These are phyloP conservation scores for Dalbergia oliveri DNA, from an alignment of 306 rosid genomes.

Conservation along the genomic window DNA sequence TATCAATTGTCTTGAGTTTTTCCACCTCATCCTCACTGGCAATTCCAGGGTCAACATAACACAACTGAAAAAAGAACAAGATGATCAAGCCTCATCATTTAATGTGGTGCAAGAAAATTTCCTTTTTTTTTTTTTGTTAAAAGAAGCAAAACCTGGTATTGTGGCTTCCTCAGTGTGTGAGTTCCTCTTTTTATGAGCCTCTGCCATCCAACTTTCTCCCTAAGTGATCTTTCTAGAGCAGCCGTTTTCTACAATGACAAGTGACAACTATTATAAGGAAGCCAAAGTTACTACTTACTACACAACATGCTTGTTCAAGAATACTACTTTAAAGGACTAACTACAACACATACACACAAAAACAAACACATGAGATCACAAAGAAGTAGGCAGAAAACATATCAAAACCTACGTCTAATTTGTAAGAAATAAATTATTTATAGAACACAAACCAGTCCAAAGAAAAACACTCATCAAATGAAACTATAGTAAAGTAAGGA, in stretches of 20 bases:
- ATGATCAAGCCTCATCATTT: constrained; percentile 43
- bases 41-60: constrained; percentile 86
- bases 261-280: constrained; percentile 42
- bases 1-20: constrained; percentile 76
- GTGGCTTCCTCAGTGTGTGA: constrained; percentile 79
- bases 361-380: neutral
- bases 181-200: constrained; percentile 78
- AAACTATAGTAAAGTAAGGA: constrained; percentile 17
- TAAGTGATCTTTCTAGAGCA: constrained; percentile 70
- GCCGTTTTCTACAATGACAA: constrained; percentile 64
- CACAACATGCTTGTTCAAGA: constrained; percentile 32
- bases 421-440: neutral
- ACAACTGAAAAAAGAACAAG: constrained; percentile 66
- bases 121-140: neutral
- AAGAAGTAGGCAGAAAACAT: constrained; percentile 17
- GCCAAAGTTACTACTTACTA: constrained; percentile 17
- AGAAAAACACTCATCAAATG: constrained; percentile 26
- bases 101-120: constrained; percentile 2
- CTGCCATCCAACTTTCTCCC: constrained; percentile 80
- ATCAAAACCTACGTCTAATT: constrained; percentile 31
- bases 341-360: neutral
- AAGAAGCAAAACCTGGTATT: constrained; percentile 72
- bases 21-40: constrained; percentile 68
- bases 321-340: constrained; percentile 5
- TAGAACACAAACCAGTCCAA: neutral